Conservation (phyloP, 495 filamentous ascomycete genomes). For the Neurospora tetrasperma region DNA sequence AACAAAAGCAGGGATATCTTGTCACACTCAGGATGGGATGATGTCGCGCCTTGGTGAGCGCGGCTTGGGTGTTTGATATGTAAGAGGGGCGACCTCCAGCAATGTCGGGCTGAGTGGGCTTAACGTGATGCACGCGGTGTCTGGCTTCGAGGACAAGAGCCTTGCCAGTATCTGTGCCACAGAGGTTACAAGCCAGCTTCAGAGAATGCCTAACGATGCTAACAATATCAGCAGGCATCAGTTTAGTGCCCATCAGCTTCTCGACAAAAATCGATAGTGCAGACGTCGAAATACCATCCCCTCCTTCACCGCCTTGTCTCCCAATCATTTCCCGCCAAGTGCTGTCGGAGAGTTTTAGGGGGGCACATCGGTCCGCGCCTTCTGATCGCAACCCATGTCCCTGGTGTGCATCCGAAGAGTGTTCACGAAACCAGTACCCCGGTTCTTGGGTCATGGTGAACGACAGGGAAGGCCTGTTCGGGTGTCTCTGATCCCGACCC, state of each 20-base stretch:
- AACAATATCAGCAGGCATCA: not conserved
- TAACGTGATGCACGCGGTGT: not conserved
- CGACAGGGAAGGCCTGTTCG: constrained; percentile 24
- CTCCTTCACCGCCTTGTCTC: constrained; percentile 1
- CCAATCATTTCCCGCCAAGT: constrained; percentile 9
- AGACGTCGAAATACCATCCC: not conserved
- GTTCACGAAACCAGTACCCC: constrained; percentile 7
- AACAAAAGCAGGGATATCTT: not conserved
- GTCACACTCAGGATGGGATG: not conserved
- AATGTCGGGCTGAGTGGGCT: not conserved
- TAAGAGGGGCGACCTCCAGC: not conserved
- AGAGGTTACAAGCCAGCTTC: not conserved
- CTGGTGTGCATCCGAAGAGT: constrained; percentile 6
- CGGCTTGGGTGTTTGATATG: not conserved
- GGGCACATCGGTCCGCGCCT: not conserved
- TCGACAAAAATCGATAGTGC: not conserved
- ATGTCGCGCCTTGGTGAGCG: constrained; percentile 1
- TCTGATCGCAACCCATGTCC: constrained; percentile 5
- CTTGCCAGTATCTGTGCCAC: not conserved
- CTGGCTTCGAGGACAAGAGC: not conserved
- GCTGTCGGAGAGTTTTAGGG: constrained; percentile 1
- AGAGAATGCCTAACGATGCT: not conserved
- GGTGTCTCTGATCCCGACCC: constrained; percentile 31
- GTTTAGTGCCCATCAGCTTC: not conserved
- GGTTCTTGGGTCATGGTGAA: constrained; percentile 14